Evolutionary conservation across 2,329 filamentous ascomycete genomes (phyloP).

Genomic region (Ceratocystis cubensis): DNA sequence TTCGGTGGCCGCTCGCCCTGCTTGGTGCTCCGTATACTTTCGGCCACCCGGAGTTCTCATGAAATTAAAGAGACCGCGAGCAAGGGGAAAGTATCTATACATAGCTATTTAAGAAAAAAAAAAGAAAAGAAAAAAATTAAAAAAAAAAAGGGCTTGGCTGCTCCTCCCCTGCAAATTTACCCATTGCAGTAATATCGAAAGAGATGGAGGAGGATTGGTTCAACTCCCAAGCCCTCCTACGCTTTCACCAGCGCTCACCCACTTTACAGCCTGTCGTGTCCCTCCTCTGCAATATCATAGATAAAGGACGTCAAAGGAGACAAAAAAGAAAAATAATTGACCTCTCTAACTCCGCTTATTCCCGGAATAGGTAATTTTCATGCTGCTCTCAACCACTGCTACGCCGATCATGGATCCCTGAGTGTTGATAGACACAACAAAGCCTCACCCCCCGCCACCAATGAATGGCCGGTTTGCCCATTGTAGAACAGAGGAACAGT

Average conservation of each 20-base stretch:
- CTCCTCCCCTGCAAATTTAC: neutral
- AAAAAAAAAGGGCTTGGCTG: neutral
- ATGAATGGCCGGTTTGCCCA: neutral
- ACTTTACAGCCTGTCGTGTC: neutral
- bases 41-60: no score
- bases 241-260: neutral
- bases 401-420: neutral
- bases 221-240: neutral
- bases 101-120: no score
- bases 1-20: no score
- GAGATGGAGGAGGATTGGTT: neutral
- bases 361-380: neutral
- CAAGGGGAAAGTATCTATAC: no score
- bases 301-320: neutral
- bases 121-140: no score
- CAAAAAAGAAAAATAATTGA: neutral
- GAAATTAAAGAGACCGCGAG: no score
- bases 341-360: neutral
- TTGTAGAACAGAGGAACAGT: no score
- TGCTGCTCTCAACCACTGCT: neutral
- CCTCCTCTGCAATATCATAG: neutral
- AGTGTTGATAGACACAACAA: neutral
- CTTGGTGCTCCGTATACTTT: no score
- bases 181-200: slow-evolving; percentile 1
- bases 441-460: neutral